Evolutionary conservation across 1,284 basidiomycete genomes (phyloP).

Genomic region (Rugosomyces carneus): DNA sequence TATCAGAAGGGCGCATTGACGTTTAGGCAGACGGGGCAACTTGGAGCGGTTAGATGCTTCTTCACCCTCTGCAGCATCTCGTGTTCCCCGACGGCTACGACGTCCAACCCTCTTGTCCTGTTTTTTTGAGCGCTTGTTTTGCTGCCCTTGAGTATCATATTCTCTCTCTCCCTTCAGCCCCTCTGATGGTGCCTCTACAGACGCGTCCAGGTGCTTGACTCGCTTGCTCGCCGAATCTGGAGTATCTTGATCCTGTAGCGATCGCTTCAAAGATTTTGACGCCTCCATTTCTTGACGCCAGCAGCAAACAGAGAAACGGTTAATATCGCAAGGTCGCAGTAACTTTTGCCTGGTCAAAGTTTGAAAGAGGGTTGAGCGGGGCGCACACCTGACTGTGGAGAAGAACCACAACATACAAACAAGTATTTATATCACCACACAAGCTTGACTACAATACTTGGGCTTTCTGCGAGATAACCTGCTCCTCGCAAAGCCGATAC

Average conservation of each 20-base stretch:
- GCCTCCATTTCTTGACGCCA: constrained; percentile 11
- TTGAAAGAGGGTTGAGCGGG: background rate
- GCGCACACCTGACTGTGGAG: constrained; percentile 3
- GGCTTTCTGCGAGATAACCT: constrained; percentile 26
- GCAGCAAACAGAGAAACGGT: background rate
- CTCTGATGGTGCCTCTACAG: background rate
- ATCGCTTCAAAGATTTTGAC: constrained; percentile 10
- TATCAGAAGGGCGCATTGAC: constrained; percentile 65
- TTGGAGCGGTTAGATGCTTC: constrained; percentile 24
- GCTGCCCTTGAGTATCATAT: constrained; percentile 2
- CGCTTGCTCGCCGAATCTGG: constrained; percentile 11
- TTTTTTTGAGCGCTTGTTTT: constrained; percentile 20
- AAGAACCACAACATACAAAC: background rate
- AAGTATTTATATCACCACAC: no score
- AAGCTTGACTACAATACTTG: no score
- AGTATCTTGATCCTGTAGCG: constrained; percentile 6
- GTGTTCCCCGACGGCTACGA: constrained; percentile 26
- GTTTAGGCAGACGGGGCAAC: constrained; percentile 60
- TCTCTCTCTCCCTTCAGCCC: background rate
- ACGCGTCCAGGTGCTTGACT: constrained; percentile 4
- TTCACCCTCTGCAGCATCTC: constrained; percentile 22
- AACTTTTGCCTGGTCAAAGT: background rate
- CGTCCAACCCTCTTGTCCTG: constrained; percentile 21
- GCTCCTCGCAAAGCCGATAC: constrained; percentile 44
- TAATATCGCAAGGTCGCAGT: background rate